phyloP scores from a whole-genome alignment of 73 alveolate genomes.

The Halteria grandinella region DNA sequence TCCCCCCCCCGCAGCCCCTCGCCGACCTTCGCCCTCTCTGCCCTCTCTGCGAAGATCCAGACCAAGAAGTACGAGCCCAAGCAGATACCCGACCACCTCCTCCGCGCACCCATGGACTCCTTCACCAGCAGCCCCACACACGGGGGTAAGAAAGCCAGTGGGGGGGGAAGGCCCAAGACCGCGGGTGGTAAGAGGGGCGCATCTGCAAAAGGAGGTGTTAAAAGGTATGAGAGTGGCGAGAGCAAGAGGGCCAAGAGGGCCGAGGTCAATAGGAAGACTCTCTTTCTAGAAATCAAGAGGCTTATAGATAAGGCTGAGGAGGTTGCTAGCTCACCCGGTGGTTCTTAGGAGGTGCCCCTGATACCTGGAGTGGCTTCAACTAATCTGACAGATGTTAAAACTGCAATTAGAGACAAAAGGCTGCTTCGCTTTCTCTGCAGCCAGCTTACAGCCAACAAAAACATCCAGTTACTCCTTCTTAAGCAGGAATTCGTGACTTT shows the following conservation, averaged over 20 bases:
- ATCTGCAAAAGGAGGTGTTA: not conserved
- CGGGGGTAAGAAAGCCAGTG: not conserved
- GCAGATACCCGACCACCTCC: constrained; percentile 58
- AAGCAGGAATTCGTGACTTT: constrained; percentile 31
- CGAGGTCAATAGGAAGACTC: constrained; percentile 16
- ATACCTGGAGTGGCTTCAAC: no score
- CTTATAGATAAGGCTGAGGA: constrained; percentile 20
- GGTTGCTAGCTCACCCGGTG: no score
- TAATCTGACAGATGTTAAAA: constrained; percentile 11
- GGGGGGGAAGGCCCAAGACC: not conserved
- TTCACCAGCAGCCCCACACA: constrained; percentile 6
- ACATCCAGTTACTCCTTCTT: no score
- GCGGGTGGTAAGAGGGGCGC: constrained; percentile 8
- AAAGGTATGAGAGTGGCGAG: constrained; percentile 14
- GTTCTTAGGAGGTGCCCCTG: not conserved
- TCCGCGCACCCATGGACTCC: constrained; percentile 50
- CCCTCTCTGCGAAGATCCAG: constrained; percentile 24
- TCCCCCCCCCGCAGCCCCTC: no score
- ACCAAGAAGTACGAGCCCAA: constrained; percentile 43
- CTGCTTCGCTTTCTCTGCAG: constrained; percentile 6
- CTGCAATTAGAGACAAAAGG: constrained; percentile 27
- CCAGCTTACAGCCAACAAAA: no score
- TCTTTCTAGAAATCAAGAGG: constrained; percentile 43
- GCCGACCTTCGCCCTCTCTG: constrained; percentile 31
- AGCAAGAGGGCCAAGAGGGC: constrained; percentile 14